A percentile compares a stretch with the other conserved stretches of the same genome.
phyloP scores from a whole-genome alignment of 192 early-diverging fungal genomes.

The Linnemannia exigua region DNA sequence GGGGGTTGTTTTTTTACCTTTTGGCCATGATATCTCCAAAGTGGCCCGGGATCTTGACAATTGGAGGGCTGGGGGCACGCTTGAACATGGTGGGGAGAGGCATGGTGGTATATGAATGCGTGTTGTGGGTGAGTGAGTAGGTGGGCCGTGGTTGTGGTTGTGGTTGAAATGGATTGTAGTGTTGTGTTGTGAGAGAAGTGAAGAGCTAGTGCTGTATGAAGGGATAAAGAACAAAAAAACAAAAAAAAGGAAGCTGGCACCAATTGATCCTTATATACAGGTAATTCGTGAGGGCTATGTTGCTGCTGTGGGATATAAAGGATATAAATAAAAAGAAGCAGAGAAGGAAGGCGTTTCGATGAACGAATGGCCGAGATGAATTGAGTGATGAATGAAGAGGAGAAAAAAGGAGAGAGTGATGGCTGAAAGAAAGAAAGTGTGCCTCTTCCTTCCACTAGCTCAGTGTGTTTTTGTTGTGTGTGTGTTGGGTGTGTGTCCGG shows the following conservation, averaged over 20 bases:
- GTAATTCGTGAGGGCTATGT: no score
- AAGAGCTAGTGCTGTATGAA: neutral
- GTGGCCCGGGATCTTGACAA: slow-evolving; percentile 56
- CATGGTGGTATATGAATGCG: slow-evolving; percentile 6
- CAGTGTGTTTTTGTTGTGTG: no score
- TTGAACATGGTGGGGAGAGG: slow-evolving; percentile 45
- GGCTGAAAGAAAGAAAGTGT: no score
- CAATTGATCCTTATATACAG: neutral
- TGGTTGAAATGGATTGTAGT: neutral
- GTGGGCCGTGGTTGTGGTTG: neutral
- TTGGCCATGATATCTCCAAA: slow-evolving; percentile 63
- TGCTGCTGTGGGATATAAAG: neutral
- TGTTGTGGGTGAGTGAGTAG: neutral
- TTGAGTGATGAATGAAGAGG: neutral
- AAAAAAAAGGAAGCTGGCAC: neutral
- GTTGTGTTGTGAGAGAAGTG: neutral
- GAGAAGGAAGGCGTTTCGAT: neutral
- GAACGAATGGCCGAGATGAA: neutral
- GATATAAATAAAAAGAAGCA: neutral
- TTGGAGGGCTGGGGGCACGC: slow-evolving; percentile 37
- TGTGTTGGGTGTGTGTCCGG: neutral
- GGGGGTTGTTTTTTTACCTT: slow-evolving; percentile 4
- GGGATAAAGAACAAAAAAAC: neutral
- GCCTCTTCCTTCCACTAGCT: no score
- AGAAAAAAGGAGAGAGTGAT: neutral